phyloP scores from a whole-genome alignment of 306 rosid species.

The Dalbergia cultrata region DNA sequence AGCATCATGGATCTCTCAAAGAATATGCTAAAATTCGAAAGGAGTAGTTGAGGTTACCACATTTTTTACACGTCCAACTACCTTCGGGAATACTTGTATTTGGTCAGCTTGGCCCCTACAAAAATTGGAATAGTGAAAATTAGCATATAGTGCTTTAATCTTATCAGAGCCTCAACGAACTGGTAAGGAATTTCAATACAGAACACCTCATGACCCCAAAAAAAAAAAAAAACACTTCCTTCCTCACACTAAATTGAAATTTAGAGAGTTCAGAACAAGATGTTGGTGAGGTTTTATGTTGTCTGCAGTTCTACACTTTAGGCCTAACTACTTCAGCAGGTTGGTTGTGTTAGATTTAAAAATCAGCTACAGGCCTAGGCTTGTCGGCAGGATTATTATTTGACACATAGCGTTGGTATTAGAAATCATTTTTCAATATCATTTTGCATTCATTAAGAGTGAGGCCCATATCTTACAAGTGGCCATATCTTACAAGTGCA shows the following conservation, averaged over 20 bases:
- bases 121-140: background rate
- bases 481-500: background rate
- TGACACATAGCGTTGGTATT: background rate
- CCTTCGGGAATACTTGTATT: slow-evolving; percentile 54
- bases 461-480: too few species aligned
- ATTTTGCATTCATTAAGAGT: background rate
- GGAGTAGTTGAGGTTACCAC: slow-evolving; percentile 61
- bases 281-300: too few species aligned
- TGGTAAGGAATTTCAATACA: too few species aligned
- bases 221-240: too few species aligned
- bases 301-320: too few species aligned
- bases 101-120: slow-evolving; percentile 50
- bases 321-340: too few species aligned
- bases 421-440: background rate
- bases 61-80: slow-evolving; percentile 59
- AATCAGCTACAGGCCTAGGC: too few species aligned
- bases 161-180: too few species aligned
- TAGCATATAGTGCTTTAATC: background rate
- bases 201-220: too few species aligned
- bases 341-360: too few species aligned
- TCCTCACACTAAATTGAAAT: too few species aligned
- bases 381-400: background rate
- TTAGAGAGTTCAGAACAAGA: too few species aligned
- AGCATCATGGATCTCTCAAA: slow-evolving; percentile 44
- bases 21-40: slow-evolving; percentile 52